A percentile compares a stretch with the other conserved stretches of the same genome.
These are phyloP conservation scores for Venturia carpophila DNA, from an alignment of 2,329 filamentous ascomycete genomes.

Conservation along the genomic window DNA sequence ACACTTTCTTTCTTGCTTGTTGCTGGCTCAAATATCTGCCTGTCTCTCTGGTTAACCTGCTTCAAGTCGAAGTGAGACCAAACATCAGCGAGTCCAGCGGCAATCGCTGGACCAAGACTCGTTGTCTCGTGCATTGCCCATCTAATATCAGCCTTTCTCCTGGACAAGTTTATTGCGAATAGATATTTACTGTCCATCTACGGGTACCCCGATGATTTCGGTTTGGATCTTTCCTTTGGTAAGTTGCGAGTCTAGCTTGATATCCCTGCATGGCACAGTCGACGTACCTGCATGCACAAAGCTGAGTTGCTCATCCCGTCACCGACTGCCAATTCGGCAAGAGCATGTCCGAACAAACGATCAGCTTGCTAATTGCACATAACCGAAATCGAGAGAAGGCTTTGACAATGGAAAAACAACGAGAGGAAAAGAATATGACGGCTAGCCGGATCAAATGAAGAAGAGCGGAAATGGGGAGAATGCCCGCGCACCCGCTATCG, in stretches of 20 bases:
- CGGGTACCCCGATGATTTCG: slow-evolving; percentile 73
- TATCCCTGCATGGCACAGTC: neutral
- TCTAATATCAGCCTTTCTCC: neutral
- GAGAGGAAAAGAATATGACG: neutral
- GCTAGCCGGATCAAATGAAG: neutral
- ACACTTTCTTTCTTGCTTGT: slow-evolving; percentile 41
- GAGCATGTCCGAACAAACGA: slow-evolving; percentile 43
- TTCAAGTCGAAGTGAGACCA: slow-evolving; percentile 68
- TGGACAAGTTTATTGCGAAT: neutral
- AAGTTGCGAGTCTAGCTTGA: neutral
- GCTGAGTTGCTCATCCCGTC: slow-evolving; percentile 85
- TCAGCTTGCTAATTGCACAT: neutral
- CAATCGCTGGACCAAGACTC: slow-evolving; percentile 78
- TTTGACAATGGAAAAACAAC: neutral
- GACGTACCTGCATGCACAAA: slow-evolving; percentile 68
- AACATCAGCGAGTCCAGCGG: slow-evolving; percentile 75
- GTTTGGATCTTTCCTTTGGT: slow-evolving; percentile 56
- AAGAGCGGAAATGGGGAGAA: neutral
- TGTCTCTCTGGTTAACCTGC: slow-evolving; percentile 61
- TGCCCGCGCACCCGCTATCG: slow-evolving; percentile 51
- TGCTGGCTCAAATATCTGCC: slow-evolving; percentile 59
- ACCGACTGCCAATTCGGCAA: slow-evolving; percentile 72
- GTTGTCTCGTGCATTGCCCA: slow-evolving; percentile 78
- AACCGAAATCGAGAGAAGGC: neutral
- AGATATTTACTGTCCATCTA: slow-evolving; percentile 56